phyloP scores from a whole-genome alignment of 495 filamentous ascomycete genomes.

The Xylona heveae region DNA sequence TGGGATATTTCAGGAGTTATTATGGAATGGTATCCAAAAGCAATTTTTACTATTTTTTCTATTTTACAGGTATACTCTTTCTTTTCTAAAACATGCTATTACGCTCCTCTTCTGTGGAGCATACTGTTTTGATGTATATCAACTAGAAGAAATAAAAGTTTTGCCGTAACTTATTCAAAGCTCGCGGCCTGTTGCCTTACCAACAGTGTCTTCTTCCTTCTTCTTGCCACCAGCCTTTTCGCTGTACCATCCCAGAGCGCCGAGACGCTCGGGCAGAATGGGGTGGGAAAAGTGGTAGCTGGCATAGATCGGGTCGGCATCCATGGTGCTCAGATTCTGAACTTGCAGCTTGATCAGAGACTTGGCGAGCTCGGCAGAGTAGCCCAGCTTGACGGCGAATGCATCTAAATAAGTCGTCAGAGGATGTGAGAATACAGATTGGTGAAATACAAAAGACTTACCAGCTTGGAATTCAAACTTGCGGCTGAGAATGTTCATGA shows the following conservation, averaged over 20 bases:
- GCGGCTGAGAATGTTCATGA: conserved; percentile 90
- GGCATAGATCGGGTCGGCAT: conserved; percentile 94
- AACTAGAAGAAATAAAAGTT: not conserved
- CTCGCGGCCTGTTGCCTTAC: conserved; percentile 36
- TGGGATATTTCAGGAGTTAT: no score
- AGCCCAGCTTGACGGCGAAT: conserved; percentile 76
- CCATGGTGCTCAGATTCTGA: conserved; percentile 95
- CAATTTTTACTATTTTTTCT: no score
- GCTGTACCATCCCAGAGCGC: conserved; percentile 67
- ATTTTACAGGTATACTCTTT: no score
- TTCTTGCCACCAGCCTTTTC: conserved; percentile 27
- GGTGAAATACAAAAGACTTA: conserved; percentile 15
- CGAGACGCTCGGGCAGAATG: conserved; percentile 80
- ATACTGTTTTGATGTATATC: conserved; percentile 1
- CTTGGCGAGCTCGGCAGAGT: conserved; percentile 60
- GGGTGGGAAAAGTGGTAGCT: conserved; percentile 97
- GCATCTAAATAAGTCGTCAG: conserved; percentile 24
- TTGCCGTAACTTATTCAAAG: conserved; percentile 21
- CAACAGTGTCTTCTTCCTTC: conserved; percentile 27
- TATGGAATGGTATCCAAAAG: no score
- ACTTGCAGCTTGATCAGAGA: conserved; percentile 94
- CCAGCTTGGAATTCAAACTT: conserved; percentile 92
- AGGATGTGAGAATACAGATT: not conserved
- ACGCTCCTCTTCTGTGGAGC: no score
- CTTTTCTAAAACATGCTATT: no score